Percentiles rank a stretch among this genome's conserved stretches.
Evolutionary conservation across 495 filamentous ascomycete genomes (phyloP).

Genomic region (Astrothelium macrocarpum): DNA sequence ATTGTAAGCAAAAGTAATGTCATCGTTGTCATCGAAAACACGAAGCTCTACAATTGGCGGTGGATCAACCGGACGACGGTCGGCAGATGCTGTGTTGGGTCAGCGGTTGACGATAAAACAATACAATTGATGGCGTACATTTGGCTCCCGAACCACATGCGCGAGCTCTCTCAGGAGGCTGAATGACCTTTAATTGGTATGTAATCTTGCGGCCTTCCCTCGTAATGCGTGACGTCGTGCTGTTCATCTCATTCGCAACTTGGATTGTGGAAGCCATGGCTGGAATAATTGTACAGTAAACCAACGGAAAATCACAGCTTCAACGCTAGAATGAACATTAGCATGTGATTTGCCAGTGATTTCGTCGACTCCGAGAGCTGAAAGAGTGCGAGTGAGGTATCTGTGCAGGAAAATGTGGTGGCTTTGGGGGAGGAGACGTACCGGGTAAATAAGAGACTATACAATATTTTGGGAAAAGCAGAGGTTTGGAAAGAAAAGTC

Average conservation of each 20-base stretch:
- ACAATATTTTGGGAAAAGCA: not conserved
- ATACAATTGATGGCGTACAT: slow-evolving; percentile 46
- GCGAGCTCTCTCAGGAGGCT: slow-evolving; percentile 91
- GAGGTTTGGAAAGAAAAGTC: not conserved
- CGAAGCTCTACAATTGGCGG: slow-evolving; percentile 92
- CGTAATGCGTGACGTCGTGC: slow-evolving; percentile 54
- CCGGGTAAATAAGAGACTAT: not conserved
- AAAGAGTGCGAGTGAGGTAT: not conserved
- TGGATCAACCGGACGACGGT: slow-evolving; percentile 92
- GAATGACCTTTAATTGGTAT: slow-evolving; percentile 78
- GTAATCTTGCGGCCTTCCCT: slow-evolving; percentile 71
- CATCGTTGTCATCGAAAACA: slow-evolving; percentile 55
- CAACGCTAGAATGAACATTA: not conserved
- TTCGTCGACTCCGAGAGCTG: not conserved
- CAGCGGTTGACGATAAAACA: slow-evolving; percentile 10
- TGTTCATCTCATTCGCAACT: slow-evolving; percentile 51
- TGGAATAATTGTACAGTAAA: not conserved
- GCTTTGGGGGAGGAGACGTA: no score
- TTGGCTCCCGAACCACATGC: slow-evolving; percentile 94
- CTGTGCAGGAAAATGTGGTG: not conserved
- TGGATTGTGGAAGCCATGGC: slow-evolving; percentile 22
- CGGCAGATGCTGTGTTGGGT: slow-evolving; percentile 62
- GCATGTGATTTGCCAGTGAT: not conserved
- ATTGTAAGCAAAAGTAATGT: slow-evolving; percentile 87
- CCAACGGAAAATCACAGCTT: not conserved